phyloP scores from a whole-genome alignment of 305 asterid genomes.

The Solanum hybrid region DNA sequence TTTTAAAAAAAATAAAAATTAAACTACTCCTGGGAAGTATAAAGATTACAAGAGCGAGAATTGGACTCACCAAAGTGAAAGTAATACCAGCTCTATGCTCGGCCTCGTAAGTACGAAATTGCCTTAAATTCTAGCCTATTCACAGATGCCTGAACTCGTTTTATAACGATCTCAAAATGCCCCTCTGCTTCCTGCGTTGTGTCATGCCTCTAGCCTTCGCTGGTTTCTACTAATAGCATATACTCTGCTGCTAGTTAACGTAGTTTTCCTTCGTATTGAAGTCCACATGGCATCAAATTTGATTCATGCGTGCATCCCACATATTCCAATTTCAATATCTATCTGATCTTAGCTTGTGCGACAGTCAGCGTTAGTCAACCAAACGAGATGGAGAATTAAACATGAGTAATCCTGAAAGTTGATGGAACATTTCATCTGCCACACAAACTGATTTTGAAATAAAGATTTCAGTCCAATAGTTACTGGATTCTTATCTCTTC shows the following conservation, averaged over 20 bases:
- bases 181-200: neutral
- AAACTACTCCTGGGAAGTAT: neutral
- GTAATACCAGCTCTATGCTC: neutral
- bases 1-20: too few relatives aligned
- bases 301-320: neutral
- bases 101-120: neutral
- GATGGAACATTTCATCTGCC: neutral
- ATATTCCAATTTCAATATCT: neutral
- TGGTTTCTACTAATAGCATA: neutral
- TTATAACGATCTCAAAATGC: too few relatives aligned
- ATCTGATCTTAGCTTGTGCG: neutral
- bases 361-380: neutral
- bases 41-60: neutral
- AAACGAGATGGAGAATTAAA: neutral
- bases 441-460: neutral
- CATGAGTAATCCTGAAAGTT: neutral
- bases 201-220: neutral
- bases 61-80: neutral
- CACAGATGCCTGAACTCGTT: neutral
- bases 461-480: neutral
- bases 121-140: neutral
- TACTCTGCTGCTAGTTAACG: neutral
- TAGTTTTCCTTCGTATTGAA: neutral
- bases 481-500: neutral
- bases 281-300: neutral